These are phyloP conservation scores for Volvox africanus DNA, from an alignment of 139 green algal species.

Conservation along the genomic window DNA sequence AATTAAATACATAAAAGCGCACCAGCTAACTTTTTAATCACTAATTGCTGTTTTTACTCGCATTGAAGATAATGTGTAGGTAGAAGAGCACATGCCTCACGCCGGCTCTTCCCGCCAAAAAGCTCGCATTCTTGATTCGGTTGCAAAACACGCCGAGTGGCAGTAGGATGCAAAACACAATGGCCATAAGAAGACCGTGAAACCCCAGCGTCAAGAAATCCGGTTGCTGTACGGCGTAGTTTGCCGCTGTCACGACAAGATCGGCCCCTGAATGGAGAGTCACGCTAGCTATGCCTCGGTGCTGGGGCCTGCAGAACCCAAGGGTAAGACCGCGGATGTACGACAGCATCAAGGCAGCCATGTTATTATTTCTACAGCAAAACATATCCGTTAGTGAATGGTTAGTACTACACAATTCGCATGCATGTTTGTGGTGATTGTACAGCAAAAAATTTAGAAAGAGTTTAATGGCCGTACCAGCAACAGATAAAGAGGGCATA, in stretches of 20 bases:
- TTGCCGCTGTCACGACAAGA: too few relatives aligned
- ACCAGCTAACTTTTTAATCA: too few relatives aligned
- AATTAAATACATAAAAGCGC: too few relatives aligned
- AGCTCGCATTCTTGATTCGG: not conserved
- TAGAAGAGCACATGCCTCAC: not conserved
- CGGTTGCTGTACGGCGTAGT: not conserved
- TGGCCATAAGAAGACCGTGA: slow-evolving; percentile 41
- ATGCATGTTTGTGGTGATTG: too few relatives aligned
- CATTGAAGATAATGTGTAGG: slow-evolving; percentile 17
- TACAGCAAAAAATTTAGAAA: too few relatives aligned
- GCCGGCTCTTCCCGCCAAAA: not conserved
- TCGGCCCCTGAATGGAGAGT: not conserved
- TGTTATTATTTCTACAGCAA: too few relatives aligned
- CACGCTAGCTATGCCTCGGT: not conserved
- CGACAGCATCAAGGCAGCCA: too few relatives aligned
- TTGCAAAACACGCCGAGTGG: slow-evolving; percentile 35
- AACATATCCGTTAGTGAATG: too few relatives aligned
- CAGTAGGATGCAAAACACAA: slow-evolving; percentile 43
- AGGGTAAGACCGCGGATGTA: too few relatives aligned
- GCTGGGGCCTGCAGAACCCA: not conserved
- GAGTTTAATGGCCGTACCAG: too few relatives aligned
- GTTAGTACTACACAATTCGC: too few relatives aligned
- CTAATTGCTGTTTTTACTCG: not conserved
- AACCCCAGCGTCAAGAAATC: not conserved
- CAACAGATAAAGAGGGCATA: too few relatives aligned